Conservation (phyloP, 2,329 filamentous ascomycete species). For the Pseudopyricularia cyperi region DNA sequence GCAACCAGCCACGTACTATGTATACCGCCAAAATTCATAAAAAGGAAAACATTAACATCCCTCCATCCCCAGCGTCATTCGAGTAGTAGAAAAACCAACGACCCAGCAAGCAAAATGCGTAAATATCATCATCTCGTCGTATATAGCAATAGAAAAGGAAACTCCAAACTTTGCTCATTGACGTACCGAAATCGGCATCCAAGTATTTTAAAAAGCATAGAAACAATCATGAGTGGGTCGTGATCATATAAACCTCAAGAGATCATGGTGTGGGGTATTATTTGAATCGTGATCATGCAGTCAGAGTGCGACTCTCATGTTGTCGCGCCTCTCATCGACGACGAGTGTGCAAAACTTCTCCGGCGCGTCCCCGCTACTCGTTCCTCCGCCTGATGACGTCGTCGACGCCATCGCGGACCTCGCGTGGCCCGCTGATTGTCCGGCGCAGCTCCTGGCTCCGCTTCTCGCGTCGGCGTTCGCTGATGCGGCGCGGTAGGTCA, state of each 20-base stretch:
- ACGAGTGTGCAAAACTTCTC: too few relatives aligned
- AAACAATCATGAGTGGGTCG: too few relatives aligned
- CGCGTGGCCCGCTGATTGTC: slow-evolving; percentile 46
- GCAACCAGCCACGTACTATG: too few relatives aligned
- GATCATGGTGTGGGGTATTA: too few relatives aligned
- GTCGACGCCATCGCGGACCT: slow-evolving; percentile 44
- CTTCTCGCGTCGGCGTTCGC: slow-evolving; percentile 45
- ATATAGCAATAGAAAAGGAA: background rate
- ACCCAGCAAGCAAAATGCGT: background rate
- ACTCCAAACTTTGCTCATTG: background rate
- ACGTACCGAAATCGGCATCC: background rate
- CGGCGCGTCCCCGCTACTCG: slow-evolving; percentile 15
- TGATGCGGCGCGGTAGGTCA: slow-evolving; percentile 39
- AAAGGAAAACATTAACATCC: background rate
- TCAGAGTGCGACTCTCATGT: too few relatives aligned
- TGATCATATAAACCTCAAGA: too few relatives aligned
- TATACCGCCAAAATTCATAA: background rate
- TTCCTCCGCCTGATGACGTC: slow-evolving; percentile 38
- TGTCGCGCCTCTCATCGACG: too few relatives aligned
- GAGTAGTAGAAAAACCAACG: slow-evolving; percentile 4
- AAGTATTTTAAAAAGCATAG: too few relatives aligned
- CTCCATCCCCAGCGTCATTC: background rate
- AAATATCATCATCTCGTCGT: background rate
- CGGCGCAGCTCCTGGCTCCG: slow-evolving; percentile 42
- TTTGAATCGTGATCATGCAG: too few relatives aligned